Percentiles rank a stretch among this genome's conserved stretches.
phyloP scores from a whole-genome alignment of 139 green algal genomes.

The Ulvella scutata region DNA sequence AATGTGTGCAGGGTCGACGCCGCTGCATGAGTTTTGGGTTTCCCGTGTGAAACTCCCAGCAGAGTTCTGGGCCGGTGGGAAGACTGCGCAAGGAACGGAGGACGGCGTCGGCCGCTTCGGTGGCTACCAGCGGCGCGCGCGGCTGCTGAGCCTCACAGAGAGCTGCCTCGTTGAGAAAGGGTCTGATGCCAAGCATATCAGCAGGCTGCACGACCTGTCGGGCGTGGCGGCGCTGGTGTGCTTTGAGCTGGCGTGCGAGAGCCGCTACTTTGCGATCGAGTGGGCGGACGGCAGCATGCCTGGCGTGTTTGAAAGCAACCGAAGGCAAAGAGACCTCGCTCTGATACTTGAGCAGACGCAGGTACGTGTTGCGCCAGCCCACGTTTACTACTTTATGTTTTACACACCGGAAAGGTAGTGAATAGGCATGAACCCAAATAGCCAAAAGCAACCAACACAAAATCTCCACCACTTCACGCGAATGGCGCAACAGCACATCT shows the following conservation, averaged over 20 bases:
- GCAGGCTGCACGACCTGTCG: not conserved
- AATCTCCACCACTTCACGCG: no score
- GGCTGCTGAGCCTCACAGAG: not conserved
- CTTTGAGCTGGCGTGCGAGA: slow-evolving; percentile 3
- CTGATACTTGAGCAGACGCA: not conserved
- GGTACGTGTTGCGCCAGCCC: no score
- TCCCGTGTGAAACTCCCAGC: not conserved
- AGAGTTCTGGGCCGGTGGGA: not conserved
- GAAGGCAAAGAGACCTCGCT: not conserved
- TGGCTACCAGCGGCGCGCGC: not conserved
- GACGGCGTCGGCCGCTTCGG: slow-evolving; percentile 2
- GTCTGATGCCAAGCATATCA: not conserved
- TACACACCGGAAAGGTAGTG: no score
- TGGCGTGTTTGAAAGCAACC: not conserved
- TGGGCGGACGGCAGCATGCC: not conserved
- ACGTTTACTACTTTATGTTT: no score
- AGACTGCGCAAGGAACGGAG: not conserved
- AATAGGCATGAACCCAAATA: no score
- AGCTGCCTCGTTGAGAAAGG: not conserved
- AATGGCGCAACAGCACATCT: no score
- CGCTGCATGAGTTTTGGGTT: slow-evolving; percentile 2
- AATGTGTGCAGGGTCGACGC: no score
- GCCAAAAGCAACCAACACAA: no score
- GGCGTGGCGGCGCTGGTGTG: not conserved
- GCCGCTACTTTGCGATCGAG: not conserved